These are phyloP conservation scores for Backusella circina DNA, from an alignment of 192 early-diverging fungal genomes.

Conservation along the genomic window DNA sequence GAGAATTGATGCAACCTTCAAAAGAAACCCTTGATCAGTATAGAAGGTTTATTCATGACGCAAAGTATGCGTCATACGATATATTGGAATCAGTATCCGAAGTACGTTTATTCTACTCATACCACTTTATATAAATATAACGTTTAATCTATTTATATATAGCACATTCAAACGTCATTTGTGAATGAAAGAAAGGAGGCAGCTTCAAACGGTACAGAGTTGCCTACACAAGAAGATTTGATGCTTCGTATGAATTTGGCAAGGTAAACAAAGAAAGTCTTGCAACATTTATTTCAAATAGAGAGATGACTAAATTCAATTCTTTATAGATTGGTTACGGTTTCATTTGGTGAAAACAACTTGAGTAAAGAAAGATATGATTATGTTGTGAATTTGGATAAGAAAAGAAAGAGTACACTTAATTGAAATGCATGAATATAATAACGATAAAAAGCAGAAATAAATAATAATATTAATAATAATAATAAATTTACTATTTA, in stretches of 20 bases:
- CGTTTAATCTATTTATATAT: background rate
- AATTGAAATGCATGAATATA: background rate
- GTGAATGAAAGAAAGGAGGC: conserved; percentile 36
- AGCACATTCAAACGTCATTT: conserved; percentile 41
- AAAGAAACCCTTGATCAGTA: conserved; percentile 34
- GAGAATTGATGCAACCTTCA: conserved; percentile 46
- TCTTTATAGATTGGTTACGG: conserved; percentile 33
- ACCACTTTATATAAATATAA: background rate
- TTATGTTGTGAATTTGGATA: conserved; percentile 35
- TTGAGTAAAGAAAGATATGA: conserved; percentile 35
- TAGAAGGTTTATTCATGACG: conserved; percentile 55
- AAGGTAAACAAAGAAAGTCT: conserved; percentile 17
- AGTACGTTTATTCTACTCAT: conserved; percentile 7
- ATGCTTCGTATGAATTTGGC: conserved; percentile 36
- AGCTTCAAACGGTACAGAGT: background rate
- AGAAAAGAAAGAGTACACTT: conserved; percentile 6
- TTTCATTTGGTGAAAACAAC: conserved; percentile 35
- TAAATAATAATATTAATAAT: background rate
- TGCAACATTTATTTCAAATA: background rate
- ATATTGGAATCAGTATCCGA: conserved; percentile 63
- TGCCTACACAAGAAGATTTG: conserved; percentile 39
- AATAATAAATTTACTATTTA: background rate
- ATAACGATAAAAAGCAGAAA: background rate
- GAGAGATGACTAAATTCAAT: background rate
- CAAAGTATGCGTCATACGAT: conserved; percentile 49